Base-by-base conservation (phyloP, 768 basidiomycete genomes). In the Suillus luteus region DNA sequence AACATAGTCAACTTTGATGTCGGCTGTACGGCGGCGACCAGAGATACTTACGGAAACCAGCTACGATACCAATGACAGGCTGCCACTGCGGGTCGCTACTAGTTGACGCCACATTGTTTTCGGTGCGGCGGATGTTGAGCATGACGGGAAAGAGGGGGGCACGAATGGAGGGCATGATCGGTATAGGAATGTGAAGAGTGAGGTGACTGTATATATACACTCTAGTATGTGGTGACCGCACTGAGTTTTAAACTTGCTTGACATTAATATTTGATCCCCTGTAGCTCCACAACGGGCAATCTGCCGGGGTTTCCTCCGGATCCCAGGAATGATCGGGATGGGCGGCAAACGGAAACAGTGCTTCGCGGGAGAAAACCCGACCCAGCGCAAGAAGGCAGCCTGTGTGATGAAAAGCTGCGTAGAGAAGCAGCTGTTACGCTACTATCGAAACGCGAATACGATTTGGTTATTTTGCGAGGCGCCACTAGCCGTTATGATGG, bases 401-500 rank as follows among this genome's bases (percentile, higher is more conserved):
- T 12, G n/a, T 8, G 22, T 8, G 6, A 19, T 3, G 2, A 15
- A 40, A 57, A 40, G 22, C 8, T 40, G 37, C 22, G 22, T 17
- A 9, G 9, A 24, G 37, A 17, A 24, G 15, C 9, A 33, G 5
- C 9, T 24, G 15, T 40, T 24, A 24, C 8, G 37, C 22, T 17
- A 24, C 22, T 22, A 55, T 38, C 4, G 14, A 38, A 22, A 31
- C 51, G 17, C 5, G 10, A 52, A 1, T 5, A 5, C 24, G 4
- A 55, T 4, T 11, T 17, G 15, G 17, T 57, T 11, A 22, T 57
- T 38, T 19, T 27, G 15, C 38, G 15, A 27, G 9, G 5, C 15
- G 37, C 37, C 37, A 38, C 55, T 57, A 57, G n/a, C 55, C 9
- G 3, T 63, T 60, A 33, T 59, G 31, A n/a, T 35, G 24, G 14